Base-by-base conservation (phyloP, 2,329 filamentous ascomycete genomes). In the Claviceps africana region DNA sequence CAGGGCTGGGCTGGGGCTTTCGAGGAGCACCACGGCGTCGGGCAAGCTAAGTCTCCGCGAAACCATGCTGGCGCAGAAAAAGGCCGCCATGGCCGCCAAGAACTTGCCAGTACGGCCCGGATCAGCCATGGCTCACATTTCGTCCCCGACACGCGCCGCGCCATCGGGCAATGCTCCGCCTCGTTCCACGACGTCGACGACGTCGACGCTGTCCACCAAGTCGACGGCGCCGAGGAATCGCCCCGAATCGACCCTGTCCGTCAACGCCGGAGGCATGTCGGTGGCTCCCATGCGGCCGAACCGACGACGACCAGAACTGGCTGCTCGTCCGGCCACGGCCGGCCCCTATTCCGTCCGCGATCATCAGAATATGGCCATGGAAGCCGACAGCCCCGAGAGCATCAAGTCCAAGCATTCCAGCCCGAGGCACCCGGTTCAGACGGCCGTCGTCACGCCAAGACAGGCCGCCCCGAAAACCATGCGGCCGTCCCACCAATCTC, bases 61-160 rank as follows among this genome's bases (percentile, higher is more conserved):
- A 61, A 76, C 87, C 3, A 89, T 96, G 75, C 71, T 88, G 61
- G 89, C 88, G 6, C 85, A 91, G 63, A 90, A 88, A 69, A 88
- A 74, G 60, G 79, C 77, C 28, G 64, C 70, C 5, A 59, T 79
- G 58, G 69, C 74, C 37, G 64, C 72, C 35, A 66, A 64, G 50
- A 78, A 74, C 51, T 64, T 81, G 1, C 79, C 78, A 11, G 63
- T 73, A 25, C 70, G 81, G 9, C 81, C 81, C 1, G 80, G 78
- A 10, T 83, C 80, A 35, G 79, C 81, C 51, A 82, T 83, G 81
- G 74, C 81, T 13, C 70, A 77, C 40, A 74, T 83, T 53, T 78
- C 79, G 3, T 53, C 54, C 4, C 77, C 78, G 1, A 69, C 71
- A 42, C 71, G 74, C 44, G 65, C 64, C 1, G 64, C 64, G 1